phyloP scores from a whole-genome alignment of 2,329 filamentous ascomycete genomes.

The Aspergillus cejpii region DNA sequence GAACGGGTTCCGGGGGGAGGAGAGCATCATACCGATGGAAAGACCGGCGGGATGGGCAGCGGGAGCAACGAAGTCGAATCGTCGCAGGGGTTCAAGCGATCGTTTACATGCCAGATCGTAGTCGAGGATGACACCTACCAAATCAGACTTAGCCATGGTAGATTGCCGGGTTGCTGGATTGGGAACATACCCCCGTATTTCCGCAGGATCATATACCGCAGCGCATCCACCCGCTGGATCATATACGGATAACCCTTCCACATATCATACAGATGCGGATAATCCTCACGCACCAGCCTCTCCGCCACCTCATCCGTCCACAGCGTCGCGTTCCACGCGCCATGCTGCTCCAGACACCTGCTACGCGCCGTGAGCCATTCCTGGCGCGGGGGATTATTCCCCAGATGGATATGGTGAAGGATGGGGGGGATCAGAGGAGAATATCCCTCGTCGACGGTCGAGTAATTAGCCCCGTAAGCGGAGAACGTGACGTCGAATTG shows the following conservation, averaged over 20 bases:
- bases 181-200: conserved; percentile 15
- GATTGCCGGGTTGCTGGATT: background rate
- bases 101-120: conserved; percentile 38
- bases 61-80: conserved; percentile 40
- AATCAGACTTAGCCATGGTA: background rate
- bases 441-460: background rate
- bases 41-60: conserved; percentile 39
- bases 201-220: conserved; percentile 20
- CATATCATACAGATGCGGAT: conserved; percentile 12
- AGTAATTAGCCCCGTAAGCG: background rate
- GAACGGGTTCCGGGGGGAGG: conserved; percentile 31
- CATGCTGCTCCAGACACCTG: conserved; percentile 14
- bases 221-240: conserved; percentile 19
- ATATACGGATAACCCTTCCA: conserved; percentile 17
- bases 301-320: conserved; percentile 14
- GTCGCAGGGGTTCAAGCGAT: conserved; percentile 36
- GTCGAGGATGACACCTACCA: conserved; percentile 25
- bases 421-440: background rate
- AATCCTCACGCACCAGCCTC: conserved; percentile 13
- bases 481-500: background rate
- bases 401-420: conserved; percentile 11
- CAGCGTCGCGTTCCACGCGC: conserved; percentile 10
- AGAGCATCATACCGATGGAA: conserved; percentile 42
- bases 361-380: conserved; percentile 16
- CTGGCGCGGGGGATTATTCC: conserved; percentile 5